phyloP scores from a whole-genome alignment of 305 asterid genomes.

The Plantago coronopus region DNA sequence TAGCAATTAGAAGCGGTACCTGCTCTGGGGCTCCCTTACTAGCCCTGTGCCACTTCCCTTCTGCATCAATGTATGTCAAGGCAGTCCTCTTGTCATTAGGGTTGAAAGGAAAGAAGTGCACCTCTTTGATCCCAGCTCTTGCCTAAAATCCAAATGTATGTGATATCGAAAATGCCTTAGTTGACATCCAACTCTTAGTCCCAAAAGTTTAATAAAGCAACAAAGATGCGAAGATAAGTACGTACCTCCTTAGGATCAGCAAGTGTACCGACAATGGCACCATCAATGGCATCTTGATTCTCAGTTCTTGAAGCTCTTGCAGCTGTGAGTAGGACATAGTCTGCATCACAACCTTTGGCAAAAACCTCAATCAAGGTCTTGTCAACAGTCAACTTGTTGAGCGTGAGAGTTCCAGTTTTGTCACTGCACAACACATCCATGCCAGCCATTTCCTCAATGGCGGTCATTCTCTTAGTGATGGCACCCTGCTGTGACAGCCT shows the following conservation, averaged over 20 bases:
- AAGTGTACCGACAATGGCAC: constrained; percentile 58
- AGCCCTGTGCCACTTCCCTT: constrained; percentile 45
- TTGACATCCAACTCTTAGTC: too few species aligned
- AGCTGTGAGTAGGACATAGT: constrained; percentile 44
- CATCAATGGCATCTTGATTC: constrained; percentile 62
- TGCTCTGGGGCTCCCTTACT: constrained; percentile 63
- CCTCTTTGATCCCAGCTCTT: constrained; percentile 49
- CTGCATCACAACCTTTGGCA: constrained; percentile 40
- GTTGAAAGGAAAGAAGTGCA: constrained; percentile 51
- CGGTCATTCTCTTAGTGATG: constrained; percentile 55
- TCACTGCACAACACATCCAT: constrained; percentile 63
- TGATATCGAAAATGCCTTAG: too few species aligned
- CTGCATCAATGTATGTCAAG: constrained; percentile 39
- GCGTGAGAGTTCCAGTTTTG: constrained; percentile 51
- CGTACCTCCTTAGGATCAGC: constrained; percentile 65
- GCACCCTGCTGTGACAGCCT: constrained; percentile 54
- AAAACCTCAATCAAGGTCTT: constrained; percentile 47
- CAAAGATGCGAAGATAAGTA: not conserved
- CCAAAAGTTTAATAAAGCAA: too few species aligned
- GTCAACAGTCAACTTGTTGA: constrained; percentile 49
- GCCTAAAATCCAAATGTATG: constrained; percentile 10
- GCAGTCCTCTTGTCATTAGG: constrained; percentile 54
- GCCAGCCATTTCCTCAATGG: constrained; percentile 57
- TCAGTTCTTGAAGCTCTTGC: constrained; percentile 56
- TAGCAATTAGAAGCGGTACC: constrained; percentile 23